Percentiles rank a stretch among this genome's conserved stretches.
Conservation (phyloP, 345 rosid genomes). For the Arabidopsis thaliana region TAIR10.1 NC_003076.8:2631501-2632000, state of each 20-base stretch:
- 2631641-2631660: background rate
- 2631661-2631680: background rate
- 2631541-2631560: no score
- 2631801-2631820: constrained; percentile 3
- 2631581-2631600: background rate
- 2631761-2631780: background rate
- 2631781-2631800: constrained; percentile 14
- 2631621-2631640: no score
- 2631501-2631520: no score
- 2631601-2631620: no score
- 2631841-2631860: constrained; percentile 55
- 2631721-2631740: background rate
- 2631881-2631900: constrained; percentile 67
- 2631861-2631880: constrained; percentile 68
- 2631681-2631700: background rate
- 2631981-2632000: constrained; percentile 90
- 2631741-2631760: background rate
- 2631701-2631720: background rate
- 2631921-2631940: constrained; percentile 70
- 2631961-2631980: constrained; percentile 98
- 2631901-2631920: constrained; percentile 75
- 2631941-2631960: constrained; percentile 77
- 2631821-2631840: constrained; percentile 29
- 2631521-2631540: no score
- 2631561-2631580: background rate